Conservation (phyloP, 2,329 filamentous ascomycete genomes). For the Leptodontidium sp. region DNA sequence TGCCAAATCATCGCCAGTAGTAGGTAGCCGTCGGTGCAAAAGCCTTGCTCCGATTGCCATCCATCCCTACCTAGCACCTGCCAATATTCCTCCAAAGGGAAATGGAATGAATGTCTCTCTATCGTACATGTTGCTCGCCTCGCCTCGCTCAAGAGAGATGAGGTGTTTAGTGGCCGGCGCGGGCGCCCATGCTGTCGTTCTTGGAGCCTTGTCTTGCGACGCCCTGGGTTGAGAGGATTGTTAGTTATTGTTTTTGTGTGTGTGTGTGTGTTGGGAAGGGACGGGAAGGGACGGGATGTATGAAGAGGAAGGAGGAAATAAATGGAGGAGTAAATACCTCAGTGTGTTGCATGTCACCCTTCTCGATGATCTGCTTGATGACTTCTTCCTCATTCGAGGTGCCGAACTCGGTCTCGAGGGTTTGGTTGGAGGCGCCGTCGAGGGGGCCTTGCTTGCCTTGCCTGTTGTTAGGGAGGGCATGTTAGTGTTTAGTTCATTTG, state of each 20-base stretch:
- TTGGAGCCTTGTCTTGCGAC: slow-evolving; percentile 47
- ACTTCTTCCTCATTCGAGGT: slow-evolving; percentile 81
- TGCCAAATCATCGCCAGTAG: slow-evolving; percentile 15
- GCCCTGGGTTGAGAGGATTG: slow-evolving; percentile 39
- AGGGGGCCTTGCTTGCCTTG: slow-evolving; percentile 85
- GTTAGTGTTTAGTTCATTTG: slow-evolving; percentile 4
- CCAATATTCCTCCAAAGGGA: slow-evolving; percentile 11
- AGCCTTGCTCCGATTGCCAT: background rate
- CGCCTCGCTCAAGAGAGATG: background rate
- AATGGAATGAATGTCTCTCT: background rate
- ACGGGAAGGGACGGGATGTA: background rate
- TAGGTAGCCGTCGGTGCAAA: slow-evolving; percentile 3
- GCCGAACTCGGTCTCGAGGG: slow-evolving; percentile 87
- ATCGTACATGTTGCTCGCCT: slow-evolving; percentile 12
- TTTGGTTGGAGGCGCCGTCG: slow-evolving; percentile 77
- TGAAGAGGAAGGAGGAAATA: no score
- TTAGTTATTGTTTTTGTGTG: slow-evolving; percentile 21
- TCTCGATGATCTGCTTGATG: slow-evolving; percentile 81
- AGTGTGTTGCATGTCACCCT: slow-evolving; percentile 72
- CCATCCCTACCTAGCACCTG: background rate
- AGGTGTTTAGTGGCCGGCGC: slow-evolving; percentile 40
- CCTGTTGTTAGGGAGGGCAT: slow-evolving; percentile 55
- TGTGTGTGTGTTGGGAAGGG: background rate
- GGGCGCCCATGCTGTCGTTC: slow-evolving; percentile 45
- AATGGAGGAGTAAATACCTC: slow-evolving; percentile 53